These are phyloP conservation scores for Helenozyma rhizophorensis DNA, from an alignment of 805 yeast genomes.

Conservation along the genomic window DNA sequence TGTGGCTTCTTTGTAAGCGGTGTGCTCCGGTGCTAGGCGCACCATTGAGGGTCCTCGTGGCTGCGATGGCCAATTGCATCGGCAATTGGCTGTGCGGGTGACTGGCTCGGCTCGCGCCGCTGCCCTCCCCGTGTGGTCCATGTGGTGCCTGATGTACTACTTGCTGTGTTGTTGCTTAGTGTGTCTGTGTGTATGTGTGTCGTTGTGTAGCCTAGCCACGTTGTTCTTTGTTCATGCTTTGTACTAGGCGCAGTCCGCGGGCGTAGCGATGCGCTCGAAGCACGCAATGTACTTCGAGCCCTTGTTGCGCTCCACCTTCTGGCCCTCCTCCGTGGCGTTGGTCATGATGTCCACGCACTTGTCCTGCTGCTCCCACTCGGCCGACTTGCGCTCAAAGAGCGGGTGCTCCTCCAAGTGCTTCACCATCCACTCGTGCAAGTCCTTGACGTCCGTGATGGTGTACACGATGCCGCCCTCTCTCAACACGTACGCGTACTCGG, in stretches of 20 bases:
- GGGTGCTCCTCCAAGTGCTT: constrained; percentile 89
- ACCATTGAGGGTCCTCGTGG: no score
- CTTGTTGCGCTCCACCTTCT: constrained; percentile 86
- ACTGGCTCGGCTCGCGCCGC: no score
- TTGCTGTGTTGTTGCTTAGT: not conserved
- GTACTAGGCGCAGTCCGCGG: constrained; percentile 26
- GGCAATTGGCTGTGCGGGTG: no score
- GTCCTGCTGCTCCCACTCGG: constrained; percentile 79
- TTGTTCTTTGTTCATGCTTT: constrained; percentile 1
- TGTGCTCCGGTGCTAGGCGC: no score
- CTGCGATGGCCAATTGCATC: no score
- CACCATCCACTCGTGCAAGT: constrained; percentile 95
- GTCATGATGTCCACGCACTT: constrained; percentile 83
- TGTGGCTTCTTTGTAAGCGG: constrained; percentile 1
- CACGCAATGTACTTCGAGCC: constrained; percentile 90
- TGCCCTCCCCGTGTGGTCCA: no score
- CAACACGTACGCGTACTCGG: constrained; percentile 90
- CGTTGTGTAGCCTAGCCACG: constrained; percentile 1
- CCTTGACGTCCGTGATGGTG: constrained; percentile 94
- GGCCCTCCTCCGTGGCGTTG: constrained; percentile 95
- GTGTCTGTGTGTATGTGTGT: not conserved
- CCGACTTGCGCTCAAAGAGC: constrained; percentile 71
- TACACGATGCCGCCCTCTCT: constrained; percentile 84
- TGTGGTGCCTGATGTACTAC: not conserved
- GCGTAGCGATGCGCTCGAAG: constrained; percentile 66